A percentile compares a stretch with the other conserved stretches of the same genome.
phyloP scores from a whole-genome alignment of 352 stramenopile species.

The Globisporangium cylindrosporum region DNA sequence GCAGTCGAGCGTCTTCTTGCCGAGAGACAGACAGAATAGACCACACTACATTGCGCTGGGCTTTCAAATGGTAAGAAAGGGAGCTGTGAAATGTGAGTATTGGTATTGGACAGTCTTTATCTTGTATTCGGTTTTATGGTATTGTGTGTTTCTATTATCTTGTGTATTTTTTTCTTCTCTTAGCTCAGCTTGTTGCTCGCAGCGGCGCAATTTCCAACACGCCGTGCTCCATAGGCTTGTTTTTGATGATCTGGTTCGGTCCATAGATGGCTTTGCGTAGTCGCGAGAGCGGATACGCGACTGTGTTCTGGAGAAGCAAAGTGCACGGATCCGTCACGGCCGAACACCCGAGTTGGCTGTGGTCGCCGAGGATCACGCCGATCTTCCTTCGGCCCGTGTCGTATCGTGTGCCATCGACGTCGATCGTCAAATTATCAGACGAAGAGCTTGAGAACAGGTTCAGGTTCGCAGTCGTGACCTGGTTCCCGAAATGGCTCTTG shows the following conservation, averaged over 20 bases:
- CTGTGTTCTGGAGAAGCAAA: slow-evolving; percentile 49
- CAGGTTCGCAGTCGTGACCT: slow-evolving; percentile 78
- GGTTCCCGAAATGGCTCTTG: slow-evolving; percentile 82
- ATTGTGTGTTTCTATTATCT: not conserved
- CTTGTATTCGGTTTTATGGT: not conserved
- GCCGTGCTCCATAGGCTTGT: slow-evolving; percentile 72
- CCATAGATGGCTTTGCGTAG: slow-evolving; percentile 70
- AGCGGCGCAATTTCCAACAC: slow-evolving; percentile 55
- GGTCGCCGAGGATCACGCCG: slow-evolving; percentile 68
- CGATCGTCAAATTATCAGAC: slow-evolving; percentile 28
- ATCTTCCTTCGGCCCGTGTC: slow-evolving; percentile 69
- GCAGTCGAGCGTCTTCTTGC: slow-evolving; percentile 20
- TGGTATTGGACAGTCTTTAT: not conserved
- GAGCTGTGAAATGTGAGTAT: not conserved
- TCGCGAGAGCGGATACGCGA: slow-evolving; percentile 66
- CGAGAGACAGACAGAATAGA: slow-evolving; percentile 9
- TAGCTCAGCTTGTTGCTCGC: slow-evolving; percentile 1
- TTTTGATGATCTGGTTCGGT: slow-evolving; percentile 69
- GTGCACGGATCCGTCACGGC: slow-evolving; percentile 74
- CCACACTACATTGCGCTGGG: not conserved
- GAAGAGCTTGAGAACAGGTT: slow-evolving; percentile 38
- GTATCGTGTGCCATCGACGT: slow-evolving; percentile 36
- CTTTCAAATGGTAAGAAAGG: not conserved
- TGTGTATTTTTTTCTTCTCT: not conserved
- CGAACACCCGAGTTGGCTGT: slow-evolving; percentile 69